Conservation (phyloP, 768 basidiomycete genomes). For the Suillus spraguei region DNA sequence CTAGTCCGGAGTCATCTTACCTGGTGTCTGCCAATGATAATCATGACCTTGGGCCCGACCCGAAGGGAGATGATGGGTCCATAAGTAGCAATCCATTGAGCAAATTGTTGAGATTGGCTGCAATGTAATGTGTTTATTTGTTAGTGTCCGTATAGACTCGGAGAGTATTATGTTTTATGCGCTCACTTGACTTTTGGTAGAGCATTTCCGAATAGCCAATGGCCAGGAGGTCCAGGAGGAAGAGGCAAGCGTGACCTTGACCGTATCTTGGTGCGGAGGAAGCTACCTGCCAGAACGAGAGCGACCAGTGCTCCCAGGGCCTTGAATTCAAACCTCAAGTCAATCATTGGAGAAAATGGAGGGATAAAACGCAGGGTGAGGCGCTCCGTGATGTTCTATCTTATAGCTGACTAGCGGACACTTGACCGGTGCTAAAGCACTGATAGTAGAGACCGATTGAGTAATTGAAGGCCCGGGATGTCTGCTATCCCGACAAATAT, state of each 20-base stretch:
- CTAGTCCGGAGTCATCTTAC: conserved; percentile 15
- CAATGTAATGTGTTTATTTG: conserved; percentile 2
- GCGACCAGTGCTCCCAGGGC: conserved; percentile 22
- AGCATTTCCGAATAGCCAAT: conserved; percentile 36
- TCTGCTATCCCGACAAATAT: not conserved
- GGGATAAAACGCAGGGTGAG: not conserved
- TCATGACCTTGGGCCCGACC: conserved; percentile 42
- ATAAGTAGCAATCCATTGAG: conserved; percentile 61
- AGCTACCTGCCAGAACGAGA: conserved; percentile 18
- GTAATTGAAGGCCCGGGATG: not conserved
- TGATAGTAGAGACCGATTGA: not conserved
- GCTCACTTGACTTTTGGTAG: conserved; percentile 31
- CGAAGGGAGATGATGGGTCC: conserved; percentile 62
- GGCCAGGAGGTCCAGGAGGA: conserved; percentile 34
- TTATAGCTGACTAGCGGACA: not conserved
- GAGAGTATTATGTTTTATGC: no score
- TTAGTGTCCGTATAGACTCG: not conserved
- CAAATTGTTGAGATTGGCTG: conserved; percentile 45
- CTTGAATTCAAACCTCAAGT: conserved; percentile 18
- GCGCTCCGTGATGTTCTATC: not conserved
- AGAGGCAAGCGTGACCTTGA: conserved; percentile 24
- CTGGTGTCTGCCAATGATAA: conserved; percentile 41
- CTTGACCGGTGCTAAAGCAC: not conserved
- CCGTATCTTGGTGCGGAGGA: conserved; percentile 15
- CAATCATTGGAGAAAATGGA: conserved; percentile 1